Evolutionary conservation across 2,329 filamentous ascomycete genomes (phyloP), one percentile per base, ranked within the genome.

Genomic region (Fusarium nisikadoi): DNA sequence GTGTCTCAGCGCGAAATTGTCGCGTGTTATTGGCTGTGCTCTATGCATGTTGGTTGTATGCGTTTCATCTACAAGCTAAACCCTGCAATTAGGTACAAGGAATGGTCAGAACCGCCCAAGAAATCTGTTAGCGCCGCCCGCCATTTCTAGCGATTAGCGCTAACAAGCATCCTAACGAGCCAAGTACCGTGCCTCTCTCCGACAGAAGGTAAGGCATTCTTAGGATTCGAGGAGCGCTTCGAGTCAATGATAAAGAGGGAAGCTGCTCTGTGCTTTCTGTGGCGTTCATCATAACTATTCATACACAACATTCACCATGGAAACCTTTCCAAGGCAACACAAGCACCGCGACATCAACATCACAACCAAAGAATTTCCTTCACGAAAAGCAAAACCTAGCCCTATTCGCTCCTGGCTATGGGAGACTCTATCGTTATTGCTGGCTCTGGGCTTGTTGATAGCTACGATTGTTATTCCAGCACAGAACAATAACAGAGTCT

Each of bases 81-180:
- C 45, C 55, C 55, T 58, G 43, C 16, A 36, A 14, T 13, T 50
- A 2, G 33, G 8, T 38, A 50, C 55, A 45, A 7, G n/a, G 4
- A 1, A 1, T 1, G 13, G 35, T 3, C n/a, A 8, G 14, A 39
- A 12, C 35, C 19, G 35, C 19, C 25, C n/a, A 8, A 5, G 0
- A 9, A 16, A 2, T 12, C 5, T 27, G 43, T 25, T 58, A 58
- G 55, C 14, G 25, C 9, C 4, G 1, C 2, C 3, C 12, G 3
- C 33, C 4, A 29, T 2, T 1, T 10, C 8, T 2, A 4, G 10
- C 20, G 3, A 1, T 6, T 11, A 17, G 0, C 2, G 14, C 54
- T 56, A 56, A 49, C 54, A 49, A 3, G 3, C 0, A 2, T 9
- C 5, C 8, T 3, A 0, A 10, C 8, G 3, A 17, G 11, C 10